A percentile compares a stretch with the other conserved stretches of the same genome.
Evolutionary conservation across 768 basidiomycete species (phyloP).

Genomic region (Baorangia bicolor): DNA sequence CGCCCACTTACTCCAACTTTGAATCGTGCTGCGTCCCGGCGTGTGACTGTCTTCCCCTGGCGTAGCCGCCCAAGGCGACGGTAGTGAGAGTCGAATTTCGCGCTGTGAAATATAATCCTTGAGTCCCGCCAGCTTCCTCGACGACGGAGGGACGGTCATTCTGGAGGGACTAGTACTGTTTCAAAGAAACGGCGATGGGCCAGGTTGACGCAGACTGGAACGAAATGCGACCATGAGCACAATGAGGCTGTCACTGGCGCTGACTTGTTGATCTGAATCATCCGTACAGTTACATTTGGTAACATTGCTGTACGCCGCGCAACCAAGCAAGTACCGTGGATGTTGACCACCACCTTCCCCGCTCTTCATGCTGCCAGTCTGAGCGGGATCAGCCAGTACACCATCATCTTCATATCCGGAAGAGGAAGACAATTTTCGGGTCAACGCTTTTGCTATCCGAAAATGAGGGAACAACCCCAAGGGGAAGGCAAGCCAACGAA

Average conservation of each 20-base stretch:
- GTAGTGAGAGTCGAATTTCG: conserved; percentile 35
- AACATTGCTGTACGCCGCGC: not conserved
- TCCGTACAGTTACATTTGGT: not conserved
- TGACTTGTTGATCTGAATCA: not conserved
- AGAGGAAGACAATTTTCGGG: conserved; percentile 2
- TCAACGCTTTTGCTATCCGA: conserved; percentile 2
- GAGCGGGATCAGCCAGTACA: not conserved
- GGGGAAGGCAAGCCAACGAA: conserved; percentile 6
- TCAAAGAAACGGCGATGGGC: not conserved
- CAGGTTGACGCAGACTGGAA: conserved; percentile 3
- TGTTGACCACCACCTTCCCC: conserved; percentile 8
- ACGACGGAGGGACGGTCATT: conserved; percentile 34
- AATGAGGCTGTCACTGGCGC: not conserved
- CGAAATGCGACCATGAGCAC: conserved; percentile 13
- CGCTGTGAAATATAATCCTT: conserved; percentile 51
- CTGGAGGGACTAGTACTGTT: conserved; percentile 6
- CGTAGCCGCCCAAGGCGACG: conserved; percentile 15
- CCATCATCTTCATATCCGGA: not conserved
- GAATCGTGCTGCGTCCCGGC: conserved; percentile 27
- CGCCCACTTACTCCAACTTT: conserved; percentile 64
- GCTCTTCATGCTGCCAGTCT: not conserved
- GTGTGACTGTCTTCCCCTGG: conserved; percentile 23
- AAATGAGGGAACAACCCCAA: conserved; percentile 9
- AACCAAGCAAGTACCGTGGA: not conserved
- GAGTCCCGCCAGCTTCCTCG: conserved; percentile 36